phyloP scores from a whole-genome alignment of 108 stramenopile genomes.

The Chaetoceros tenuissimus region DNA sequence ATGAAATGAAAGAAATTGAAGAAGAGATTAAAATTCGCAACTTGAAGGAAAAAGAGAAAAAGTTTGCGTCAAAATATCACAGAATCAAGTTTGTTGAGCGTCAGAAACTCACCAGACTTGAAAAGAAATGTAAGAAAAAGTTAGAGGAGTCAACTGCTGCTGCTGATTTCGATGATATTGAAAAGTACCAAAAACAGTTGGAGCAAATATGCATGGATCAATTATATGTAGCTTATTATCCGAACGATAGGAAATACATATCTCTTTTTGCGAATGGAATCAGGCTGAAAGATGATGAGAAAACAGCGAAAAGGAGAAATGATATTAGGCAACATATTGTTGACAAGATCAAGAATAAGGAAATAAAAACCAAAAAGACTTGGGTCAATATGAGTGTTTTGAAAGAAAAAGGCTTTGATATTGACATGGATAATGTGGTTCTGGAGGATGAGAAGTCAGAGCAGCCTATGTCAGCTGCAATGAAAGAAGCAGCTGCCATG shows the following conservation, averaged over 20 bases:
- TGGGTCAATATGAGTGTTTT: neutral
- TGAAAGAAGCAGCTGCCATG: slow-evolving; percentile 15
- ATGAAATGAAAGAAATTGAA: slow-evolving; percentile 33
- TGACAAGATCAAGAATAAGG: slow-evolving; percentile 9
- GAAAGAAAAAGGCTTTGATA: neutral
- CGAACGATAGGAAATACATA: slow-evolving; percentile 62
- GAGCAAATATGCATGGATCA: slow-evolving; percentile 58
- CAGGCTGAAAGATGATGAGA: slow-evolving; percentile 44
- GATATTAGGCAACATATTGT: slow-evolving; percentile 48
- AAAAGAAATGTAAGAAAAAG: slow-evolving; percentile 37
- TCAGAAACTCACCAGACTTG: slow-evolving; percentile 57
- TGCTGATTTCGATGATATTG: slow-evolving; percentile 3
- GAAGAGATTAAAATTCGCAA: slow-evolving; percentile 20
- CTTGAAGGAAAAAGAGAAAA: slow-evolving; percentile 33
- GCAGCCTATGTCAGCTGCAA: neutral
- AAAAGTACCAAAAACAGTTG: slow-evolving; percentile 30
- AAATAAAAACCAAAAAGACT: neutral
- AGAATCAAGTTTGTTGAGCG: slow-evolving; percentile 75
- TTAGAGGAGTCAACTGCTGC: slow-evolving; percentile 12
- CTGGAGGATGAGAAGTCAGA: neutral
- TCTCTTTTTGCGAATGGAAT: slow-evolving; percentile 51
- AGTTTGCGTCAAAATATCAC: slow-evolving; percentile 66
- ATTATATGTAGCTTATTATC: slow-evolving; percentile 71
- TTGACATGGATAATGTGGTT: neutral
- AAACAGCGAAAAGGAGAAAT: slow-evolving; percentile 31